Conservation (phyloP, 2,329 filamentous ascomycete genomes). For the Taxawa tesnikishii region DNA sequence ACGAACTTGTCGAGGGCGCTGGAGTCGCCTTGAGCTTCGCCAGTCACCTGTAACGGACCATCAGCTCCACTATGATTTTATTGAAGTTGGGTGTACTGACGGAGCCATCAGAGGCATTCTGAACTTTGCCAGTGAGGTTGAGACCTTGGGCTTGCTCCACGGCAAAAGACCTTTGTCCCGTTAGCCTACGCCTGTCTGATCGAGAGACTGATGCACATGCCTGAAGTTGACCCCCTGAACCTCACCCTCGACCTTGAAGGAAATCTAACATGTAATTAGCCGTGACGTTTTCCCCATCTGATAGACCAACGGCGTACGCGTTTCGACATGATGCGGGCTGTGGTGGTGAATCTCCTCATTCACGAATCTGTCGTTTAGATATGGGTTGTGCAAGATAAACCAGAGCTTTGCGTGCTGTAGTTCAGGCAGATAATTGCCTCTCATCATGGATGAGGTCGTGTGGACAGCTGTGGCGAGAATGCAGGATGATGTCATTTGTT, state of each 20-base stretch:
- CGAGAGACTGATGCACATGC: slow-evolving; percentile 13
- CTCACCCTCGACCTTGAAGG: slow-evolving; percentile 33
- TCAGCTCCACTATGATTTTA: neutral
- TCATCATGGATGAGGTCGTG: too few species aligned
- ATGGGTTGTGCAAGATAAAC: too few species aligned
- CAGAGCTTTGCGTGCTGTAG: too few species aligned
- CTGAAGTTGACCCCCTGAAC: slow-evolving; percentile 42
- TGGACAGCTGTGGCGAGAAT: too few species aligned
- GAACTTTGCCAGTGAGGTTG: slow-evolving; percentile 33
- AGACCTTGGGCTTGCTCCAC: slow-evolving; percentile 29
- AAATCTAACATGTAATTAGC: slow-evolving; percentile 23
- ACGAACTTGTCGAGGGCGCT: slow-evolving; percentile 57
- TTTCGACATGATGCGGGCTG: slow-evolving; percentile 15
- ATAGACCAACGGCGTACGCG: slow-evolving; percentile 12
- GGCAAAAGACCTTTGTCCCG: slow-evolving; percentile 23
- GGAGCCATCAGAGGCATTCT: slow-evolving; percentile 33
- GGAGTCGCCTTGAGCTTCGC: slow-evolving; percentile 71
- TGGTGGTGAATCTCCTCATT: slow-evolving; percentile 8
- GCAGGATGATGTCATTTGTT: too few species aligned
- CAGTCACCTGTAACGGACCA: slow-evolving; percentile 54
- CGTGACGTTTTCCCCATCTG: neutral
- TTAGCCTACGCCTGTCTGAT: neutral
- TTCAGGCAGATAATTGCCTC: too few species aligned
- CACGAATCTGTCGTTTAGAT: too few species aligned
- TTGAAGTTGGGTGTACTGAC: slow-evolving; percentile 12